These are phyloP conservation scores for Ceratocystis ficicola DNA, from an alignment of 2,329 filamentous ascomycete species.

Conservation along the genomic window DNA sequence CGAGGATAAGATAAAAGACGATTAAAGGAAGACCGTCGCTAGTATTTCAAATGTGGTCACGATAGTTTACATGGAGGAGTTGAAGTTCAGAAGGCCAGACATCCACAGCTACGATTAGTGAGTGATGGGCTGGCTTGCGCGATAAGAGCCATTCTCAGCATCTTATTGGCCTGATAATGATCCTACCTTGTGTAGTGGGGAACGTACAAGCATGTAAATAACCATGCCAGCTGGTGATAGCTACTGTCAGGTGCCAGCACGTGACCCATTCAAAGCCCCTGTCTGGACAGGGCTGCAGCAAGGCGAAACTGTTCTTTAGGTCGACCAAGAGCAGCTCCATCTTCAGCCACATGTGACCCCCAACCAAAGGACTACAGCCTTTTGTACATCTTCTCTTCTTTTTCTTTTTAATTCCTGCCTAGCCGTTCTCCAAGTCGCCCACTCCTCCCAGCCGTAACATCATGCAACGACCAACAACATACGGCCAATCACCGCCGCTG, in stretches of 20 bases:
- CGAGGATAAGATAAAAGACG: no score
- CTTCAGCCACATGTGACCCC: neutral
- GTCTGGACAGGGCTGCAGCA: neutral
- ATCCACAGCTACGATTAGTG: neutral
- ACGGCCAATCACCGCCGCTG: conserved; percentile 80
- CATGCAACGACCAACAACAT: conserved; percentile 72
- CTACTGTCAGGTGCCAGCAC: conserved; percentile 7
- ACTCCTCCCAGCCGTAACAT: conserved; percentile 25
- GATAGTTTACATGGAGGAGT: neutral
- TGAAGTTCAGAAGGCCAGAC: conserved; percentile 12
- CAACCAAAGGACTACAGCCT: neutral
- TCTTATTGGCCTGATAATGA: conserved; percentile 20
- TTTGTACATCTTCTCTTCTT: neutral
- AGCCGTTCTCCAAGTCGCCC: neutral
- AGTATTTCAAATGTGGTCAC: neutral
- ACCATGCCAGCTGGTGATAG: neutral
- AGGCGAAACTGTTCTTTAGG: conserved; percentile 19
- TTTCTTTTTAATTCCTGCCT: neutral
- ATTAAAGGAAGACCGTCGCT: no score
- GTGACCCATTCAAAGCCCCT: neutral
- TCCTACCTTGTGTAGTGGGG: neutral
- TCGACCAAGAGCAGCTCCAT: no score
- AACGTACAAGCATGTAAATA: neutral
- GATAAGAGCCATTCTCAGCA: neutral
- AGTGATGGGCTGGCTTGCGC: conserved; percentile 1